Evolutionary conservation across 208 protist genomes (phyloP).

Genomic region (Leishmania martiniquensis): DNA sequence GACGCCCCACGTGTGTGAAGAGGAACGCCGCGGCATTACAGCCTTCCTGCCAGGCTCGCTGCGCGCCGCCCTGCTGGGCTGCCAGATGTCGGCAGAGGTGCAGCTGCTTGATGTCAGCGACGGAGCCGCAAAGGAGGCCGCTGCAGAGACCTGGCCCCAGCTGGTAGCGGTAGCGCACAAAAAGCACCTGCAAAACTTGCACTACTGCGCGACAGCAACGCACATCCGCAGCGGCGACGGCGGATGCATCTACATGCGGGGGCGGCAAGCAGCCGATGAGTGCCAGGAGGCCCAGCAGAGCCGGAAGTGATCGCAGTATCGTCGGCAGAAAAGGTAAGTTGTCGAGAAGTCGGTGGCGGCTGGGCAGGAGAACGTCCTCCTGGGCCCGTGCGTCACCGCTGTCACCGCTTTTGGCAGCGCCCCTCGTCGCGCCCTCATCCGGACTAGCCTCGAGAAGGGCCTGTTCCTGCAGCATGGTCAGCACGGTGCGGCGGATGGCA

Average conservation of each 20-base stretch:
- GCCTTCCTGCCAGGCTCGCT: not conserved
- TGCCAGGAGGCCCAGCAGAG: slow-evolving; percentile 7
- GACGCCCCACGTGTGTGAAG: slow-evolving; percentile 28
- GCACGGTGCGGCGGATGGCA: slow-evolving; percentile 12
- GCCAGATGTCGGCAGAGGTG: not conserved
- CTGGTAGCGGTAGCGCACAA: slow-evolving; percentile 23
- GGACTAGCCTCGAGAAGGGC: slow-evolving; percentile 25
- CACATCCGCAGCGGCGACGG: not conserved
- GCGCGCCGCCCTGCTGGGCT: not conserved
- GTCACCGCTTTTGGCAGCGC: not conserved
- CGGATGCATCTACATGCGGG: not conserved
- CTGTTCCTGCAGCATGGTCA: slow-evolving; percentile 39
- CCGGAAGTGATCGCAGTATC: slow-evolving; percentile 3
- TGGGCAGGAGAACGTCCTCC: slow-evolving; percentile 18
- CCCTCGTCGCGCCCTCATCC: not conserved
- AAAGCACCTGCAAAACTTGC: slow-evolving; percentile 33
- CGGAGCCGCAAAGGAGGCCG: slow-evolving; percentile 10
- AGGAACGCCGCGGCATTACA: slow-evolving; percentile 27
- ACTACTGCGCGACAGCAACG: slow-evolving; percentile 23
- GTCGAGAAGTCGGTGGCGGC: slow-evolving; percentile 9
- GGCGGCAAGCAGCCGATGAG: slow-evolving; percentile 10
- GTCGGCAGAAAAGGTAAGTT: slow-evolving; percentile 24
- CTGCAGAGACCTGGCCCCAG: slow-evolving; percentile 17
- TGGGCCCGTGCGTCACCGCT: not conserved
- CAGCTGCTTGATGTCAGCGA: slow-evolving; percentile 8